Evolutionary conservation across 768 basidiomycete genomes (phyloP).

Genomic region (Porphyrellus cyaneotinctus): DNA sequence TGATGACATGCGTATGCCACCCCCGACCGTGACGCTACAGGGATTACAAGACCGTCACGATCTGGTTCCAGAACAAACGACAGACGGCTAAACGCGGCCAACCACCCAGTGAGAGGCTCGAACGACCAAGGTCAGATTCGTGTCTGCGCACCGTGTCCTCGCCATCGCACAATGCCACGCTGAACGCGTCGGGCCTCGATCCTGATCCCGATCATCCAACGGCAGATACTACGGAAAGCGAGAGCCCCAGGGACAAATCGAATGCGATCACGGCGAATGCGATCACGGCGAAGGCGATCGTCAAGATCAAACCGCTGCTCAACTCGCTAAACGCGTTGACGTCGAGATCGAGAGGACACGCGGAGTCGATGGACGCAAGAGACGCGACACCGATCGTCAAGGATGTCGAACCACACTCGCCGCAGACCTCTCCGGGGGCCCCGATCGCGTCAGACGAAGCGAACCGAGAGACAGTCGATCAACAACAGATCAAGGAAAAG

Average conservation of each 20-base stretch:
- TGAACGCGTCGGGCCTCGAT: slow-evolving; percentile 6
- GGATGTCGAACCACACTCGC: not conserved
- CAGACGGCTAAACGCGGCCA: slow-evolving; percentile 43
- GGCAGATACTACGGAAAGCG: not conserved
- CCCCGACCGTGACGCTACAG: slow-evolving; percentile 18
- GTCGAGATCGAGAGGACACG: slow-evolving; percentile 3
- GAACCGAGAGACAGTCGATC: not conserved
- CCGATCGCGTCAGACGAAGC: slow-evolving; percentile 1
- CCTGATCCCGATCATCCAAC: not conserved
- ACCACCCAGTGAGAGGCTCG: not conserved
- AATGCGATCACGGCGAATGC: slow-evolving; percentile 11
- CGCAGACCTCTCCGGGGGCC: not conserved
- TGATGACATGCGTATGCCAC: not conserved
- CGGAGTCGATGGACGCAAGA: not conserved
- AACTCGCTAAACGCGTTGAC: slow-evolving; percentile 15
- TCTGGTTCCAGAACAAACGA: slow-evolving; percentile 83
- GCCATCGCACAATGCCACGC: slow-evolving; percentile 26
- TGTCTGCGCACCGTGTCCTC: slow-evolving; percentile 28
- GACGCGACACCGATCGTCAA: not conserved
- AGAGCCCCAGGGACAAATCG: not conserved
- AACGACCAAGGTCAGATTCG: slow-evolving; percentile 16
- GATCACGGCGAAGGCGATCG: slow-evolving; percentile 13
- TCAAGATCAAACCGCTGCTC: slow-evolving; percentile 25
- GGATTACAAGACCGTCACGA: slow-evolving; percentile 49
- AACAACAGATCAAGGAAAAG: slow-evolving; percentile 10